Base-by-base conservation (phyloP, 768 basidiomycete species). In the Termitomyces sp. region DNA sequence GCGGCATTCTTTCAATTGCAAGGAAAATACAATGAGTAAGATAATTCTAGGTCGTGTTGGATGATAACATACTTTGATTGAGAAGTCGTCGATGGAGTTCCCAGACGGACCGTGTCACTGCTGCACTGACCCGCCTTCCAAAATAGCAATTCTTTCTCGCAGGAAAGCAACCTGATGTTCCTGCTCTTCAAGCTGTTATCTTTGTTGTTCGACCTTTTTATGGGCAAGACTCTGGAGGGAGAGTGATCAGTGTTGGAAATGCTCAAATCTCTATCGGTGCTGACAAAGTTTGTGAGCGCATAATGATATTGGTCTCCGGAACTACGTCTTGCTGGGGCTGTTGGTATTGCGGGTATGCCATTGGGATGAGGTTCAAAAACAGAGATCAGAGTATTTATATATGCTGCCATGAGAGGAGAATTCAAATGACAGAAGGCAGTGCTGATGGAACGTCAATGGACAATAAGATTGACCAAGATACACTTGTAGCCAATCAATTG, bases 181-280 rank as follows among this genome's bases (percentile, higher is more conserved):
- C 70, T 93, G 92, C 70, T 91, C 88, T 68, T 92, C 87, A 20
- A 94, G 82, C 68, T 94, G 91, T 12, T 68, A 69, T 11, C 92
- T 79, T 70, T 94, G 92, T 66, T 88, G 84, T 72, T 94, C 92
- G 65, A 94, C 92, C 72, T 90, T 92, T 73, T 93, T 88, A 77
- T 94, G 92, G 34, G 92, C 92, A 70, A 93, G 89, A 57, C 90
- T 84, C 91, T 91, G 43, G 25, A 29, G 36, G 37, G 34, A 25
- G 20, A 47, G 48, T 46, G 29, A 43, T 49, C 31, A 40, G 42
- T 42, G 14, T 51, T 48, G 20, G 20, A 25, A 25, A 37, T 29
- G 12, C 20, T 59, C 9, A 12, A 42, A 34, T 50, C 36, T 32
- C 14, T 4, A 46, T 57, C 32, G 40, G 29, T 43, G 79, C 86